Percentiles rank a stretch among this genome's conserved stretches.
Conservation (phyloP, 768 basidiomycete genomes). For the Serendipita sp. region DNA sequence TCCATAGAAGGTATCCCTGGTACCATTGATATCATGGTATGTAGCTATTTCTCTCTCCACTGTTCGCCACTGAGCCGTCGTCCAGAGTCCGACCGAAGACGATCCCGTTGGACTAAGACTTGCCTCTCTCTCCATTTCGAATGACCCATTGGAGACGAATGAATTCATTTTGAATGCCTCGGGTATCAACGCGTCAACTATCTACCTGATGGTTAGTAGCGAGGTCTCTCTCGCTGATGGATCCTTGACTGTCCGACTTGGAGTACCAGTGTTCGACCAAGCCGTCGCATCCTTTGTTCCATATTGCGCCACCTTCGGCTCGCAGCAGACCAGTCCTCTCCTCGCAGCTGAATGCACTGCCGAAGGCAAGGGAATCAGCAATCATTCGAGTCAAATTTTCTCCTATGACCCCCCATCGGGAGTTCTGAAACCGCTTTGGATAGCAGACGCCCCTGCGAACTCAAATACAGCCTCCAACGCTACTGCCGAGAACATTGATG, state of each 20-base stretch:
- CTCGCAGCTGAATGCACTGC: slow-evolving; percentile 29
- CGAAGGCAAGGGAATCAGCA: neutral
- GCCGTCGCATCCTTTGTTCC: slow-evolving; percentile 21
- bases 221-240: slow-evolving; percentile 7
- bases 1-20: slow-evolving; percentile 23
- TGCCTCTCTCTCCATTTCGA: slow-evolving; percentile 25
- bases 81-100: slow-evolving; percentile 22
- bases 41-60: slow-evolving; percentile 18
- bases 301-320: slow-evolving; percentile 49
- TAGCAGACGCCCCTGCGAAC: neutral
- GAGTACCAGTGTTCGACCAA: slow-evolving; percentile 29
- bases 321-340: slow-evolving; percentile 36
- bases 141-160: slow-evolving; percentile 15
- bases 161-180: slow-evolving; percentile 34
- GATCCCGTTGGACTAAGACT: slow-evolving; percentile 22
- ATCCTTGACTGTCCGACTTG: slow-evolving; percentile 25
- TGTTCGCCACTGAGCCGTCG: slow-evolving; percentile 13
- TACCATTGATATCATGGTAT: slow-evolving; percentile 33
- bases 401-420: slow-evolving; percentile 34
- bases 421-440: slow-evolving; percentile 39
- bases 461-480: neutral
- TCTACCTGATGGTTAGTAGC: slow-evolving; percentile 24
- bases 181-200: slow-evolving; percentile 28
- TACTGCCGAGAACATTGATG: neutral
- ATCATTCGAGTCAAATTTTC: slow-evolving; percentile 40